These are phyloP conservation scores for Diplogelasinospora grovesii DNA, from an alignment of 495 filamentous ascomycete species.

Conservation along the genomic window DNA sequence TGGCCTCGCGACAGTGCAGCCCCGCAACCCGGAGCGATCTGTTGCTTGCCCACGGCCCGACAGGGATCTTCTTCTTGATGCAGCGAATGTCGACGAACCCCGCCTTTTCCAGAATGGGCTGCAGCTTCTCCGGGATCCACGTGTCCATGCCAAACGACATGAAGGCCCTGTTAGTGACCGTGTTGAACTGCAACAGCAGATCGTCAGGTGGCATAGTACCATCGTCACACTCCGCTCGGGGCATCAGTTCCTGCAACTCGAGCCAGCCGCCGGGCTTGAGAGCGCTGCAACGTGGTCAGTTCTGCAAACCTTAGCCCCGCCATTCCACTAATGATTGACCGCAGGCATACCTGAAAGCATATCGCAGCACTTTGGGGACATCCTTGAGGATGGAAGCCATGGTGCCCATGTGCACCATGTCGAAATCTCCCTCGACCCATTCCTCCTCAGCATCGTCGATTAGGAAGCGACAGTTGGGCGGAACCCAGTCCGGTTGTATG, in stretches of 20 bases:
- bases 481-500: conserved; percentile 36
- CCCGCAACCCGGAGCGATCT: conserved; percentile 51
- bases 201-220: conserved; percentile 27
- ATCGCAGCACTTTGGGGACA: conserved; percentile 29
- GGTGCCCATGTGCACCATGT: conserved; percentile 33
- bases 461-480: conserved; percentile 34
- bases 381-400: conserved; percentile 21
- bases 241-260: conserved; percentile 39
- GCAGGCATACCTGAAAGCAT: conserved; percentile 32
- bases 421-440: conserved; percentile 30
- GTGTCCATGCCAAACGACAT: conserved; percentile 34
- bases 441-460: conserved; percentile 40
- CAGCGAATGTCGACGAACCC: conserved; percentile 56
- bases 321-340: too few species aligned
- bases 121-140: conserved; percentile 40
- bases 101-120: conserved; percentile 40
- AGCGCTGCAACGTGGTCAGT: conserved; percentile 11
- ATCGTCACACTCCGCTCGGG: conserved; percentile 34
- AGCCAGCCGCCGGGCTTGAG: conserved; percentile 35
- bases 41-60: conserved; percentile 51
- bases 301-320: too few species aligned
- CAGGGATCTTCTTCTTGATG: conserved; percentile 45
- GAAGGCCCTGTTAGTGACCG: conserved; percentile 24
- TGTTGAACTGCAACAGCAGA: conserved; percentile 28
- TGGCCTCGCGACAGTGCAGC: conserved; percentile 38